These are phyloP conservation scores for Ceratobasidium sp. DNA, from an alignment of 1,284 basidiomycete genomes.

Conservation along the genomic window DNA sequence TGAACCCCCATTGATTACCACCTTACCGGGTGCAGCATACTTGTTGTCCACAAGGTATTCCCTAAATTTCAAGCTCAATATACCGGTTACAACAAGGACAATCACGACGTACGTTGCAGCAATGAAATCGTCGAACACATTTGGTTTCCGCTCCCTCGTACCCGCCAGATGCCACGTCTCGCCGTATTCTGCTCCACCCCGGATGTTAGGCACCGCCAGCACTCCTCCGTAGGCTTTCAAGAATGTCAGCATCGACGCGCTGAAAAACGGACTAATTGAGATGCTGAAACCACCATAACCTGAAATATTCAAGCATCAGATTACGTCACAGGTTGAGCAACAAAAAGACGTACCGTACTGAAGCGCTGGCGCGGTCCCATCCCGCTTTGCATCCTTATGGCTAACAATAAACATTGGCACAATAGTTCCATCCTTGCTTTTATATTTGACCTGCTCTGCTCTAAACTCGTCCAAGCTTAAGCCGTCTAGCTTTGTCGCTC, in stretches of 20 bases:
- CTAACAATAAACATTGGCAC: conserved; percentile 90
- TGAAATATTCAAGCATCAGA: conserved; percentile 48
- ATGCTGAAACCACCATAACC: conserved; percentile 84
- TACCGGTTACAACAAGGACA: background rate
- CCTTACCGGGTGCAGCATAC: conserved; percentile 75
- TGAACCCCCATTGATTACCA: conserved; percentile 80
- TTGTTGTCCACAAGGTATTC: conserved; percentile 77
- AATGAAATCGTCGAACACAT: conserved; percentile 84
- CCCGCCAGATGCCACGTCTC: conserved; percentile 84
- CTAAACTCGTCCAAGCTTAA: conserved; percentile 77
- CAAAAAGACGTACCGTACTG: conserved; percentile 70
- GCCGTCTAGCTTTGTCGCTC: conserved; percentile 70
- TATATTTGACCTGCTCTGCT: conserved; percentile 74
- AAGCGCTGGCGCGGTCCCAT: conserved; percentile 81
- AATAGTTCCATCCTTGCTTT: conserved; percentile 81
- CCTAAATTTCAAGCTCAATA: conserved; percentile 53
- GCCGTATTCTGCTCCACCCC: conserved; percentile 88
- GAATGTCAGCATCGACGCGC: conserved; percentile 77
- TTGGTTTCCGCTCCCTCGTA: conserved; percentile 71
- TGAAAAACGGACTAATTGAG: conserved; percentile 78
- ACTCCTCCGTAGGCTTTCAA: conserved; percentile 77
- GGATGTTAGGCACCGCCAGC: conserved; percentile 77
- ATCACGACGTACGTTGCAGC: conserved; percentile 70
- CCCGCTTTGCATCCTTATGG: conserved; percentile 74
- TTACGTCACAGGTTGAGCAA: background rate